These are phyloP conservation scores for Fusarium palustre DNA, from an alignment of 2,329 filamentous ascomycete genomes.

Conservation along the genomic window DNA sequence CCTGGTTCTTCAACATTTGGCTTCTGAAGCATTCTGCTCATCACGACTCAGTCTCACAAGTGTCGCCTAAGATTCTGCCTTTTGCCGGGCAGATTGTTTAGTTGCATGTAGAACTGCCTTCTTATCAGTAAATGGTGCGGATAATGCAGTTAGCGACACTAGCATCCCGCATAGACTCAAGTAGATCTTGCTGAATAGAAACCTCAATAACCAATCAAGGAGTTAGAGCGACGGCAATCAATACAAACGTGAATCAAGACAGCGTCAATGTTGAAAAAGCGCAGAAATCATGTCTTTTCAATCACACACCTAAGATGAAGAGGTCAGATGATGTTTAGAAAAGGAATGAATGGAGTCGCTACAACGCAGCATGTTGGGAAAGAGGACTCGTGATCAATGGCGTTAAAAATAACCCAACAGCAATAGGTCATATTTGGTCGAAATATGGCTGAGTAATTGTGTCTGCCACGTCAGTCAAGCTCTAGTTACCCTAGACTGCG, in stretches of 20 bases:
- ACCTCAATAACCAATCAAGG: neutral
- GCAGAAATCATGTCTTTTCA: neutral
- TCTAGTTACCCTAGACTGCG: neutral
- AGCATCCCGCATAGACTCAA: neutral
- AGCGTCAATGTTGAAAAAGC: neutral
- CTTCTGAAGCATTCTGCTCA: neutral
- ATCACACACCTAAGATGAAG: neutral
- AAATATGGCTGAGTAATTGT: neutral
- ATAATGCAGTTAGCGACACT: neutral
- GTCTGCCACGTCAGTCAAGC: neutral
- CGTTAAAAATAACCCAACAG: neutral
- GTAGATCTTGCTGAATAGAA: neutral
- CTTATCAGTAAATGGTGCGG: neutral
- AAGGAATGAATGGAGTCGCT: neutral
- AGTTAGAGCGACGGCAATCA: neutral
- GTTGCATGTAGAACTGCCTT: neutral
- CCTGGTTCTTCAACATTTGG: neutral
- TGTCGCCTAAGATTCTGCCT: neutral
- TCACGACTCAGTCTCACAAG: neutral
- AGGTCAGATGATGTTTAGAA: neutral
- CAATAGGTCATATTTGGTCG: rapidly evolving
- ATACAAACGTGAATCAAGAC: neutral
- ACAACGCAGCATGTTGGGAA: neutral
- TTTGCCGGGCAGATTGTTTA: neutral
- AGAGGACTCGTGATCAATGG: neutral